Evolutionary conservation across 2,329 filamentous ascomycete genomes (phyloP).

Genomic region (Lachnellula cervina): DNA sequence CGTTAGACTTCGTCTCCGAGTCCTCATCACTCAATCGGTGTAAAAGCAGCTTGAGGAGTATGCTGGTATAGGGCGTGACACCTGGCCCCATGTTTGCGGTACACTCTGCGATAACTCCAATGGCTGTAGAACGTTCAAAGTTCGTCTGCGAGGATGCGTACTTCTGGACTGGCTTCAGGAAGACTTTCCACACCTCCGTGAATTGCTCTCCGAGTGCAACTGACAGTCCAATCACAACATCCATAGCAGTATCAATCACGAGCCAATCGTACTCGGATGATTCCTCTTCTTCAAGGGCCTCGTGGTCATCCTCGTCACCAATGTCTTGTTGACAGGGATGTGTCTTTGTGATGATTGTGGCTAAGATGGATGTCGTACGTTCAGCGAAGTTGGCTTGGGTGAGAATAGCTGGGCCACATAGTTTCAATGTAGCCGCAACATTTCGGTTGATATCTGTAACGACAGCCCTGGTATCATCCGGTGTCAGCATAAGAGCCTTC

Average conservation of each 20-base stretch:
- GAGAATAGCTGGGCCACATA: conserved; percentile 82
- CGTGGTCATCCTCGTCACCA: conserved; percentile 72
- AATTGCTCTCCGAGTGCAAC: conserved; percentile 78
- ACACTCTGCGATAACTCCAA: conserved; percentile 89
- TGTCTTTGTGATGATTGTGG: conserved; percentile 77
- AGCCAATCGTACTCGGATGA: conserved; percentile 96
- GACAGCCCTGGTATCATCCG: conserved; percentile 56
- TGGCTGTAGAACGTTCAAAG: conserved; percentile 81
- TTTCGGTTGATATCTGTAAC: conserved; percentile 96
- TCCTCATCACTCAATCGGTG: conserved; percentile 89
- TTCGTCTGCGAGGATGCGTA: conserved; percentile 81
- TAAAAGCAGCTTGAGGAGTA: conserved; percentile 72
- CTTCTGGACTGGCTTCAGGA: conserved; percentile 86
- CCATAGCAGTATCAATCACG: conserved; percentile 88
- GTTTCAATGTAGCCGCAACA: conserved; percentile 82
- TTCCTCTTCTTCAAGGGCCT: conserved; percentile 63
- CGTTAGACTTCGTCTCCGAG: conserved; percentile 88
- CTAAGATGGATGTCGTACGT: conserved; percentile 69
- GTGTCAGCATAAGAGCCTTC: conserved; percentile 38
- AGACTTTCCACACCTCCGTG: conserved; percentile 87
- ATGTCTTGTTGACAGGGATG: conserved; percentile 93
- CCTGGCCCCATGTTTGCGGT: conserved; percentile 75
- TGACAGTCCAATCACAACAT: conserved; percentile 81
- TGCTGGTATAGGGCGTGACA: conserved; percentile 76
- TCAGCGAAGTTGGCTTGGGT: conserved; percentile 68